phyloP scores from a whole-genome alignment of 2,329 filamentous ascomycete species.

The Microcyclospora tardicrescens region DNA sequence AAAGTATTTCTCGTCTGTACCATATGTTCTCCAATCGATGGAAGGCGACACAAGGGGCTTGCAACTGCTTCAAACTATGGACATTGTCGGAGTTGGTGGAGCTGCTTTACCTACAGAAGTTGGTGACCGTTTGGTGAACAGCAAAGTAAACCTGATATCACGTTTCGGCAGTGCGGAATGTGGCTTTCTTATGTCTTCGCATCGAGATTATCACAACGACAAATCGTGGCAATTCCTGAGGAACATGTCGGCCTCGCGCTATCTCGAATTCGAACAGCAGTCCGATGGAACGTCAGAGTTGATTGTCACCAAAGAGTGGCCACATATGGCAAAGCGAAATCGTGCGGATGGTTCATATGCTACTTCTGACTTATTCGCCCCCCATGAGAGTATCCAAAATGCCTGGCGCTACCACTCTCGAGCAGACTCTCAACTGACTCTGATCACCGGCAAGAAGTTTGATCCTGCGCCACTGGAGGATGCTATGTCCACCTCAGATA shows the following conservation, averaged over 20 bases:
- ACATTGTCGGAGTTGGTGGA: constrained; percentile 51
- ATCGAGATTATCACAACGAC: constrained; percentile 42
- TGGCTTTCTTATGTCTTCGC: constrained; percentile 51
- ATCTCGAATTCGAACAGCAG: constrained; percentile 36
- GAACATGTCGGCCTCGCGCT: constrained; percentile 14
- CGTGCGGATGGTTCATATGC: constrained; percentile 47
- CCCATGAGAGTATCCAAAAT: constrained; percentile 37
- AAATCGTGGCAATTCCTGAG: constrained; percentile 51
- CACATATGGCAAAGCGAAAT: constrained; percentile 46
- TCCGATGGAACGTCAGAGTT: constrained; percentile 36
- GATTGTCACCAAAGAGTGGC: constrained; percentile 44
- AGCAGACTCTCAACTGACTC: constrained; percentile 47
- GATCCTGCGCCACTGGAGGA: constrained; percentile 50
- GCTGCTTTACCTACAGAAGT: constrained; percentile 42
- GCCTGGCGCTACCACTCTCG: constrained; percentile 52
- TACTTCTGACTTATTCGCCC: constrained; percentile 50
- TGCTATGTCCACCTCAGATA: constrained; percentile 33
- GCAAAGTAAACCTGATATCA: constrained; percentile 45
- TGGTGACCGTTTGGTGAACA: constrained; percentile 40
- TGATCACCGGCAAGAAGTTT: constrained; percentile 57
- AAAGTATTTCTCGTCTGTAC: constrained; percentile 50
- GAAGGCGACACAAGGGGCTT: constrained; percentile 32
- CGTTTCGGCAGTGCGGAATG: constrained; percentile 55
- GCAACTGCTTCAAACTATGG: constrained; percentile 37
- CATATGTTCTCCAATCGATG: constrained; percentile 45